Percentiles rank a stretch among this genome's conserved stretches.
These are phyloP conservation scores for Clathrospora elynae DNA, from an alignment of 2,329 filamentous ascomycete species.

Conservation along the genomic window DNA sequence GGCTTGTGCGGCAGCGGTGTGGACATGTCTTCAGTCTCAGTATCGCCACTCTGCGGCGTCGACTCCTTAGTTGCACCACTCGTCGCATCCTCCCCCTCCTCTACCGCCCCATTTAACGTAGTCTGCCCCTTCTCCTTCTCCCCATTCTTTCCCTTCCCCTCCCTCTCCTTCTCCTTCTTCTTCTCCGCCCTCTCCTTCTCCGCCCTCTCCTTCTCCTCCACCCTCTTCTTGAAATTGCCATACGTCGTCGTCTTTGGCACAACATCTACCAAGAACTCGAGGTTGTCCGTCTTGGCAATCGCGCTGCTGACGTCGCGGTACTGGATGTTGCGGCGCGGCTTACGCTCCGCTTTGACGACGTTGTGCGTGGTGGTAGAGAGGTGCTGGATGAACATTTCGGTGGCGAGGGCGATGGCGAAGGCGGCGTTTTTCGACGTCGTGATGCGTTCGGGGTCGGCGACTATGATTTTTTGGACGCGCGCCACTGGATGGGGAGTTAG, in stretches of 20 bases:
- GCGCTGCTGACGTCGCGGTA: slow-evolving; percentile 93
- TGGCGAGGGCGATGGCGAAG: slow-evolving; percentile 90
- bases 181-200: slow-evolving; percentile 12
- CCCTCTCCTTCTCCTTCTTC: slow-evolving; percentile 12
- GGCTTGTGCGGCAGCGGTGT: slow-evolving; percentile 1
- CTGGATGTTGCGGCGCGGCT: slow-evolving; percentile 90
- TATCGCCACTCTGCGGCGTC: slow-evolving; percentile 1
- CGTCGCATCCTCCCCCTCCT: slow-evolving; percentile 2
- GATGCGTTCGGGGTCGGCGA: slow-evolving; percentile 79
- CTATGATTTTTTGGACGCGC: slow-evolving; percentile 93
- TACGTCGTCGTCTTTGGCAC: slow-evolving; percentile 85
- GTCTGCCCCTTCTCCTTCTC: slow-evolving; percentile 8
- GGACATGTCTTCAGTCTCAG: background rate
- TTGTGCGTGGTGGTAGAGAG: slow-evolving; percentile 83
- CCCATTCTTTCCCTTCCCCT: slow-evolving; percentile 11
- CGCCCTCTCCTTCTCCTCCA: slow-evolving; percentile 49
- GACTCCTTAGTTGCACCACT: slow-evolving; percentile 1
- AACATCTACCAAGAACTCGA: slow-evolving; percentile 91
- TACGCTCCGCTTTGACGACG: slow-evolving; percentile 87
- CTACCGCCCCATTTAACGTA: slow-evolving; percentile 2
- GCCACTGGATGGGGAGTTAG: slow-evolving; percentile 65
- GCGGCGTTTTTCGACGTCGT: slow-evolving; percentile 87
- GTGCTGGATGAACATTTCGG: slow-evolving; percentile 95
- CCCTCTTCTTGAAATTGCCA: slow-evolving; percentile 73
- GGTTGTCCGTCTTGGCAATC: slow-evolving; percentile 84